These are phyloP conservation scores for Alternaria gaisen DNA, from an alignment of 2,329 filamentous ascomycete species.

Conservation along the genomic window DNA sequence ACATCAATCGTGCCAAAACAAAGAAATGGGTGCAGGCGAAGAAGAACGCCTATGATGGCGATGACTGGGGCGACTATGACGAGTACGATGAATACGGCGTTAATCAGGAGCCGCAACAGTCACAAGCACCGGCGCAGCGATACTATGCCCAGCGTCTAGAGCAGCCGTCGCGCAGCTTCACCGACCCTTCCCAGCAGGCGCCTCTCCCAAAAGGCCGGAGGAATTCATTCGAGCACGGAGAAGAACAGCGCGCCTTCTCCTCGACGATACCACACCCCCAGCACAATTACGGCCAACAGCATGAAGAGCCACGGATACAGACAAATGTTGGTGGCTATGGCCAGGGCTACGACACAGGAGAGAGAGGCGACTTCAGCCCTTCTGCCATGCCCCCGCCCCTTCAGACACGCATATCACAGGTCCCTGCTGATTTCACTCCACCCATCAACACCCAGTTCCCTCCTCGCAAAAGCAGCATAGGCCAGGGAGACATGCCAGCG, in stretches of 20 bases:
- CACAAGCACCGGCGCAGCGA: constrained; percentile 52
- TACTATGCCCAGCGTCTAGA: constrained; percentile 51
- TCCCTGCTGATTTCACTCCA: constrained; percentile 42
- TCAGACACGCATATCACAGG: constrained; percentile 53
- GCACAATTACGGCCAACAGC: constrained; percentile 21
- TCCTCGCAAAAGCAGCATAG: constrained; percentile 69
- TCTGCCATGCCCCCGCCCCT: constrained; percentile 62
- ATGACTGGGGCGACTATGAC: constrained; percentile 83
- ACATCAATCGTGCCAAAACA: constrained; percentile 88
- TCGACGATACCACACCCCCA: constrained; percentile 36
- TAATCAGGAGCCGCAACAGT: constrained; percentile 54
- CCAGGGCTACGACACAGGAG: constrained; percentile 47
- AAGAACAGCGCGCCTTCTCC: constrained; percentile 63
- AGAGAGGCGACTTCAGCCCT: constrained; percentile 61
- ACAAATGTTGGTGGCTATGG: constrained; percentile 42
- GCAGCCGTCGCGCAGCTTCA: constrained; percentile 49
- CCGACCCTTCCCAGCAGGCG: constrained; percentile 49
- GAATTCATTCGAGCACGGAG: constrained; percentile 65
- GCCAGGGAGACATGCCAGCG: constrained; percentile 49
- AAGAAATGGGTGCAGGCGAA: constrained; percentile 96
- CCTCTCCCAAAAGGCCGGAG: constrained; percentile 44
- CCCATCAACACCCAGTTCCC: constrained; percentile 59
- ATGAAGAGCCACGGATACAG: constrained; percentile 27
- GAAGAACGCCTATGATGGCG: constrained; percentile 85
- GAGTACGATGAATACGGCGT: constrained; percentile 67